phyloP scores from a whole-genome alignment of 1,284 basidiomycete genomes.

The Clitocybe nebularis region DNA sequence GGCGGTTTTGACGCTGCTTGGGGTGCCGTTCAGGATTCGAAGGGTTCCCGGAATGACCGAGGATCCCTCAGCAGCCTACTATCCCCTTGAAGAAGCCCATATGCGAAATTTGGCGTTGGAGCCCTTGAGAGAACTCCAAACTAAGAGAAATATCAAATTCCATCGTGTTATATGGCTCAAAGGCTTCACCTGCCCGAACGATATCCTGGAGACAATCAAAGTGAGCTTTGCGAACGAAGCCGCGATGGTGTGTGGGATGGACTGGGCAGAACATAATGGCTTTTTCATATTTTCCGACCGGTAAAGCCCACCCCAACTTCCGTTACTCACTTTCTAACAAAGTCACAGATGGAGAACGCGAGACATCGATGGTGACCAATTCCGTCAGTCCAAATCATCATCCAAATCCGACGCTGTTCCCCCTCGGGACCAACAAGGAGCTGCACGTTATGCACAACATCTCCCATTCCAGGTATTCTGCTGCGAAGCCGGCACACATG shows the following conservation, averaged over 20 bases:
- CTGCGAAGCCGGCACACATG: slow-evolving; percentile 93
- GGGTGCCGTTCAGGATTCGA: slow-evolving; percentile 87
- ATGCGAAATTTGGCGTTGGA: slow-evolving; percentile 89
- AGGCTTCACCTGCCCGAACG: slow-evolving; percentile 95
- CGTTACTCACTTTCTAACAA: background rate
- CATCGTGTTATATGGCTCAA: slow-evolving; percentile 93
- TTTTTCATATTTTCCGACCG: slow-evolving; percentile 96
- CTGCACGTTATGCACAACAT: slow-evolving; percentile 82
- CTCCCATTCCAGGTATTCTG: slow-evolving; percentile 96
- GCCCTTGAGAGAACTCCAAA: slow-evolving; percentile 80
- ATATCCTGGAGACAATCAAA: slow-evolving; percentile 90
- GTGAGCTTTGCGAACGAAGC: slow-evolving; percentile 87
- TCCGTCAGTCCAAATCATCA: slow-evolving; percentile 90
- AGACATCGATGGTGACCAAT: slow-evolving; percentile 93
- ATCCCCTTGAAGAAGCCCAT: slow-evolving; percentile 90
- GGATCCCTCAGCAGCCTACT: slow-evolving; percentile 84
- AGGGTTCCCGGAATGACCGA: slow-evolving; percentile 85
- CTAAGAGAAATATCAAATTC: slow-evolving; percentile 77
- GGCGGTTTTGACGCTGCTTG: slow-evolving; percentile 85
- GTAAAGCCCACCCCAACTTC: slow-evolving; percentile 35
- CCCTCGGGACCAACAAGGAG: slow-evolving; percentile 77
- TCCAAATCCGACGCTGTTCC: slow-evolving; percentile 88
- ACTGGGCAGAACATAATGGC: slow-evolving; percentile 95
- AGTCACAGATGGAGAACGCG: slow-evolving; percentile 84
- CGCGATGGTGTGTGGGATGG: slow-evolving; percentile 97